A percentile compares a stretch with the other conserved stretches of the same genome.
phyloP scores from a whole-genome alignment of 306 rosid species.

The Quercus mongolica region DNA sequence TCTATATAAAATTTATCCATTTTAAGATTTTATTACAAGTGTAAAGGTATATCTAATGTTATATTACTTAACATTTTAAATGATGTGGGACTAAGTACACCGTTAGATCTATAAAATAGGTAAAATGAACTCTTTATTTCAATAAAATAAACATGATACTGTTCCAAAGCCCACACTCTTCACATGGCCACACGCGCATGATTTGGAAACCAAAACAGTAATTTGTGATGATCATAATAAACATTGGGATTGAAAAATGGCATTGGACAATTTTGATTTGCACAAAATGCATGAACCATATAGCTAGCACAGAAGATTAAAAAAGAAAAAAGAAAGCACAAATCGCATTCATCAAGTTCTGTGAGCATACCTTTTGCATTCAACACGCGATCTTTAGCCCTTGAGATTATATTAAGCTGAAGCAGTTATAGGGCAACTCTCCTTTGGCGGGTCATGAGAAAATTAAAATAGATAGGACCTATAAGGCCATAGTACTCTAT shows the following conservation, averaged over 20 bases:
- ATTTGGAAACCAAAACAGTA: neutral
- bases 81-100: too few species aligned
- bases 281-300: too few species aligned
- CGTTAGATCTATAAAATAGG: too few species aligned
- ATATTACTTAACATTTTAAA: too few species aligned
- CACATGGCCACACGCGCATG: neutral
- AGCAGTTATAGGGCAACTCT: slow-evolving; percentile 80
- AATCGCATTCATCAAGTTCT: neutral
- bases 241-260: neutral
- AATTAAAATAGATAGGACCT: neutral
- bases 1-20: too few species aligned
- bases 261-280: neutral
- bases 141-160: too few species aligned
- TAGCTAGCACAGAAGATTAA: neutral
- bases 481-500: neutral
- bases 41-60: too few species aligned
- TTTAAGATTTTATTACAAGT: too few species aligned
- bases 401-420: slow-evolving; percentile 40
- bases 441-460: slow-evolving; percentile 63
- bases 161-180: neutral
- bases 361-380: neutral
- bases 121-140: too few species aligned
- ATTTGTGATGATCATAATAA: neutral
- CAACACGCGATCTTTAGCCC: neutral
- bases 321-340: neutral